Evolutionary conservation across 2,329 filamentous ascomycete species (phyloP).

Genomic region (Rutstroemia sp.): DNA sequence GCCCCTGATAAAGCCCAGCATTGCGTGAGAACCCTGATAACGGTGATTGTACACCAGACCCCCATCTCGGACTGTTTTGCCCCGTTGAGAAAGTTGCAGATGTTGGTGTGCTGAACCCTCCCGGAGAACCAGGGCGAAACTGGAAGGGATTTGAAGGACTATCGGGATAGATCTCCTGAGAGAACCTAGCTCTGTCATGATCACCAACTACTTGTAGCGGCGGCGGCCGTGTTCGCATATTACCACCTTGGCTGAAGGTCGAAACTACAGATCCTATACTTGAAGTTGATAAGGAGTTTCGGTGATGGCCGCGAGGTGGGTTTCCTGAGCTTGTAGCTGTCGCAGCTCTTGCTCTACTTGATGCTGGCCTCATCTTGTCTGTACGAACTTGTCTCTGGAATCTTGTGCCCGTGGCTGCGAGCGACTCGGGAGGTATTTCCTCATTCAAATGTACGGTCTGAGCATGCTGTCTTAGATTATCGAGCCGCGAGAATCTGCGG

Average conservation of each 20-base stretch:
- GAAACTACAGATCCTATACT: conserved; percentile 74
- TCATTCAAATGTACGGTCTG: conserved; percentile 98
- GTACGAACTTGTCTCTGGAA: conserved; percentile 90
- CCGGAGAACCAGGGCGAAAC: conserved; percentile 60
- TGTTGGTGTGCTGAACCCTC: conserved; percentile 71
- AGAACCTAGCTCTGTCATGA: conserved; percentile 52
- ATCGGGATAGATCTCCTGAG: conserved; percentile 58
- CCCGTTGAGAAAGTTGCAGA: conserved; percentile 75
- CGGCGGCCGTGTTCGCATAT: conserved; percentile 65
- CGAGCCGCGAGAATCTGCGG: conserved; percentile 83
- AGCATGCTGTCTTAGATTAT: conserved; percentile 93
- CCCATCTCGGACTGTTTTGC: conserved; percentile 70
- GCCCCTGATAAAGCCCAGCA: conserved; percentile 62
- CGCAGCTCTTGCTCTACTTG: conserved; percentile 65
- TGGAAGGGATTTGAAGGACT: conserved; percentile 53
- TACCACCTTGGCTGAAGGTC: conserved; percentile 39
- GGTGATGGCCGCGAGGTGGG: conserved; percentile 69
- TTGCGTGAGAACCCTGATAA: conserved; percentile 60
- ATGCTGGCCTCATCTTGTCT: conserved; percentile 70
- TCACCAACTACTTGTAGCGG: conserved; percentile 70
- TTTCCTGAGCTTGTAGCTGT: conserved; percentile 67
- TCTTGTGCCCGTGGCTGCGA: conserved; percentile 84
- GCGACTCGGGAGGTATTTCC: conserved; percentile 87
- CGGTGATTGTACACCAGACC: conserved; percentile 59
- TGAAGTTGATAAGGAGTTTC: conserved; percentile 77